Evolutionary conservation across 768 basidiomycete genomes (phyloP), one percentile per base, ranked within the genome.

Genomic region (Boletus speciosus): DNA sequence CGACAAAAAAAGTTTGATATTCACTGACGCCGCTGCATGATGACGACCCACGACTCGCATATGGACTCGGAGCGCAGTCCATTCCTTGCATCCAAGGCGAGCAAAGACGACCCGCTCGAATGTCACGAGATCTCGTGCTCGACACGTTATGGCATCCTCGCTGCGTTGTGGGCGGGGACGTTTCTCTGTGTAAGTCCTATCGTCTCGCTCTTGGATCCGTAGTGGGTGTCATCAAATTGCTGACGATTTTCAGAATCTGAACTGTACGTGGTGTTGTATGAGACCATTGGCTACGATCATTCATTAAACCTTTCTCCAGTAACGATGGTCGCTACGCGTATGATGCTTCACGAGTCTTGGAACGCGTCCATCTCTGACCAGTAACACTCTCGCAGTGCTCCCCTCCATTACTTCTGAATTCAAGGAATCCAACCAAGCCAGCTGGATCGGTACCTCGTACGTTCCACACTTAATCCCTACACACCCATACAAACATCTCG

Each of bases 151-250:
- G 79, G 82, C 0, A 90, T 90, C 52, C 66, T 88, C 48, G 81
- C 78, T 14, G 86, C 84, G 14, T 74, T 90, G 48, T 89, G 85
- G 85, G 69, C 76, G 6, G 86, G 81, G 0, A 83, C 80, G 2
- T 88, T 90, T 70, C 78, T 91, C 39, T 83, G 82, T 39, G 88
- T 90, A 62, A 65, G 86, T 73, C 15, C 38, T 10, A 2, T 27
- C 14, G 5, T 19, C 12, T 34, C 12, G 21, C 5, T 55, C 32
- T 36, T 43, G 0, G 5, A 21, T 9, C 21, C 29, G 10, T 23
- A 25, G 14, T 10, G 12, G 5, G 21, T 15, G 45, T 35, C 21
- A 2, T 16, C 3, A 10, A 5, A n/a, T 36, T 9, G 16, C 27
- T 29, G 39, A 42, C 10, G 9, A 6, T 12, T 53, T 14, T 41